Percentiles rank a stretch among this genome's conserved stretches.
These are phyloP conservation scores for Colletotrichum lentis DNA, from an alignment of 2,329 filamentous ascomycete genomes.

Conservation along the genomic window DNA sequence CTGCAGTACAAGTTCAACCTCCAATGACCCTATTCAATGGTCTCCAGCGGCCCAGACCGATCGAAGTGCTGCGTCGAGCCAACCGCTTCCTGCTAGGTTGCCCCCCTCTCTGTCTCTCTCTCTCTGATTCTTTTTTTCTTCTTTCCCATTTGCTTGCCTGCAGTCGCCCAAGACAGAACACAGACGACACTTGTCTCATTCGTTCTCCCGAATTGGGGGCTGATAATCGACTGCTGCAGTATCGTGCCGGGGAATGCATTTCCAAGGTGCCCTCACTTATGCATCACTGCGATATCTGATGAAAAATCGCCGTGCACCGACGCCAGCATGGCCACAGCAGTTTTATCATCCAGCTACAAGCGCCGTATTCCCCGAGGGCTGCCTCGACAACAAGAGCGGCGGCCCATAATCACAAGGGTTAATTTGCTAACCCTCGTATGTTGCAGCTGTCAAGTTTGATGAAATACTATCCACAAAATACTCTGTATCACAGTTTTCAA, in stretches of 20 bases:
- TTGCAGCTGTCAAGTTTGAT: constrained; percentile 11
- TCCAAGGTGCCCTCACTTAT: constrained; percentile 9
- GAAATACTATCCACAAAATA: too few species aligned
- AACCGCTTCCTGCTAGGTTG: neutral
- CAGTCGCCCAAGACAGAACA: neutral
- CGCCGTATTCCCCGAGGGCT: neutral
- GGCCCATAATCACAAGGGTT: neutral
- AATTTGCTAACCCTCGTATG: neutral
- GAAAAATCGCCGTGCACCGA: neutral
- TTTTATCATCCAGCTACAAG: neutral
- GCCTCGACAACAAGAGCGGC: neutral
- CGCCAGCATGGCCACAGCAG: neutral
- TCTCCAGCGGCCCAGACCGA: constrained; percentile 30
- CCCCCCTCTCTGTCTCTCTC: neutral
- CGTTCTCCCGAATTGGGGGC: neutral
- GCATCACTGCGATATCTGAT: neutral
- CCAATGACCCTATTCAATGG: constrained; percentile 35
- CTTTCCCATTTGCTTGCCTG: neutral
- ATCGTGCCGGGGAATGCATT: constrained; percentile 7
- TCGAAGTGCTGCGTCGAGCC: constrained; percentile 20
- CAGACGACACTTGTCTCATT: neutral
- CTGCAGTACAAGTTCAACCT: constrained; percentile 28
- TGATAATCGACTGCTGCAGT: constrained; percentile 25
- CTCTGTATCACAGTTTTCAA: too few species aligned
- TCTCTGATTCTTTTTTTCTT: neutral